These are phyloP conservation scores for Perilla frutescens DNA, from an alignment of 257 asterid genomes.

Conservation along the genomic window DNA sequence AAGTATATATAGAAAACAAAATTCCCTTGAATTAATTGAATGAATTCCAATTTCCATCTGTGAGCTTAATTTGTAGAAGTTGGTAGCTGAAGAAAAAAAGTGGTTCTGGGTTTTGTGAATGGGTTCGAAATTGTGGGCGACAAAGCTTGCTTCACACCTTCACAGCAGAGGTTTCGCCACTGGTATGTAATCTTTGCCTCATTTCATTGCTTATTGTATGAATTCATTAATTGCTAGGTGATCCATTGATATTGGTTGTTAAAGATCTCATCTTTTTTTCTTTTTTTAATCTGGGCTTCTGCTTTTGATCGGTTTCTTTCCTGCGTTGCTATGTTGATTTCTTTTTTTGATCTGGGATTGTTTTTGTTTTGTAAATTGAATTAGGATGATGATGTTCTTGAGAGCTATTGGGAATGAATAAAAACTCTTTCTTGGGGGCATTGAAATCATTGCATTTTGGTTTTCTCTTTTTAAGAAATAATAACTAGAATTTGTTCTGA, in stretches of 20 bases:
- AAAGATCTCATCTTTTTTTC: slow-evolving; percentile 17
- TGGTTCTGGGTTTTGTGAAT: neutral
- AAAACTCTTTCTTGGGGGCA: neutral
- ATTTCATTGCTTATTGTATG: neutral
- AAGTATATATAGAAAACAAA: too few species aligned
- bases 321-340: too few species aligned
- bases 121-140: slow-evolving; percentile 30
- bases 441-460: neutral
- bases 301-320: neutral
- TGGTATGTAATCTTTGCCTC: neutral
- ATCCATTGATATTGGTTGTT: neutral
- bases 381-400: neutral
- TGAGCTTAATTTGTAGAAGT: too few species aligned
- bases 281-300: neutral
- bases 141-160: slow-evolving; percentile 26
- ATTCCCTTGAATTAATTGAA: too few species aligned
- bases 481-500: neutral
- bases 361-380: neutral
- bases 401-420: neutral
- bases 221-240: neutral
- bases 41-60: too few species aligned
- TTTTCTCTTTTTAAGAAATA: neutral
- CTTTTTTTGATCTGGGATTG: too few species aligned
- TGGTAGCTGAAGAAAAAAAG: neutral
- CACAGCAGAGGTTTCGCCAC: slow-evolving; percentile 25